A percentile compares a stretch with the other conserved stretches of the same genome.
Conservation (phyloP, 2,329 filamentous ascomycete genomes). For the Plectosphaerella plurivora region DNA sequence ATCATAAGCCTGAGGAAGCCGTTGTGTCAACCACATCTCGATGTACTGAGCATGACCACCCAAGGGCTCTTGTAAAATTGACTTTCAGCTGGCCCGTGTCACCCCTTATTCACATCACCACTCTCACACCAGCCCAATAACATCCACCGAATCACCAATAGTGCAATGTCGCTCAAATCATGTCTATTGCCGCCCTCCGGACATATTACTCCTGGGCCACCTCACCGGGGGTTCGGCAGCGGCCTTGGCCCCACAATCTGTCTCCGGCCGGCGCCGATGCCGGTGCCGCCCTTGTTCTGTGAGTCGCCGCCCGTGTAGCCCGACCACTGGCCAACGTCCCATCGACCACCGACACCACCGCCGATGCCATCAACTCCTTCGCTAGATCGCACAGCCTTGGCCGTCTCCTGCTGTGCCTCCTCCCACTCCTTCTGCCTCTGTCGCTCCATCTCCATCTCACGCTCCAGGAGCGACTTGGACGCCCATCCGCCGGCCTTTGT, state of each 20-base stretch:
- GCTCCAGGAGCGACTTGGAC: constrained; percentile 67
- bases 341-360: constrained; percentile 62
- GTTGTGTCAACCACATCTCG: too few species aligned
- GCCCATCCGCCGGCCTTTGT: constrained; percentile 62
- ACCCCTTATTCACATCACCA: too few species aligned
- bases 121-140: too few species aligned
- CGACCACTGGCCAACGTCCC: constrained; percentile 73
- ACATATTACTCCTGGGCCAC: neutral
- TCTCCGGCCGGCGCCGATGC: constrained; percentile 65
- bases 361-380: constrained; percentile 59
- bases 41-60: too few species aligned
- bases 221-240: constrained; percentile 33
- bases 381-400: constrained; percentile 45
- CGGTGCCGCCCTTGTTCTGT: constrained; percentile 62
- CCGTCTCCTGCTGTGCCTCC: constrained; percentile 62
- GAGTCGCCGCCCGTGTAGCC: constrained; percentile 72
- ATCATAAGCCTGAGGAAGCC: too few species aligned
- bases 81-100: too few species aligned
- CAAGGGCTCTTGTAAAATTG: too few species aligned
- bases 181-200: too few species aligned
- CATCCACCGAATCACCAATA: too few species aligned
- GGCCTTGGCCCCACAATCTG: constrained; percentile 78
- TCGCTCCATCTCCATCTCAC: constrained; percentile 76
- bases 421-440: constrained; percentile 79
- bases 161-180: too few species aligned